Evolutionary conservation across 2,329 filamentous ascomycete genomes (phyloP).

Genomic region (Fusarium torulosum): DNA sequence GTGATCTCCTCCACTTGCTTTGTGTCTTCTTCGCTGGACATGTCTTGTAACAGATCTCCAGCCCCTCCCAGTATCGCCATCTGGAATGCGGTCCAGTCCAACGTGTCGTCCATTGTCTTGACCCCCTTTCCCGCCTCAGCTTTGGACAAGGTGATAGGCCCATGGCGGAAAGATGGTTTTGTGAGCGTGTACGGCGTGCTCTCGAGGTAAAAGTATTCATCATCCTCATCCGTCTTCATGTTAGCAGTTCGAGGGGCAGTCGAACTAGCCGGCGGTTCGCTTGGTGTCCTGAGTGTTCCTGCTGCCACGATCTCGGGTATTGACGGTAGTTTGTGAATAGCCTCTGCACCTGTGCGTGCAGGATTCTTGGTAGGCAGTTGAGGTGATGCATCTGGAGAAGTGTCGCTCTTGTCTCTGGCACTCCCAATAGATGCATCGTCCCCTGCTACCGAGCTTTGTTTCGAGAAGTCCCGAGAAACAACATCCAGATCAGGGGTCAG

Average conservation of each 20-base stretch:
- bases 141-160: conserved; percentile 65
- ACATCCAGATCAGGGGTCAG: conserved; percentile 41
- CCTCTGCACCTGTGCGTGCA: conserved; percentile 29
- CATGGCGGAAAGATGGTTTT: conserved; percentile 65
- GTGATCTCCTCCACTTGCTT: conserved; percentile 59
- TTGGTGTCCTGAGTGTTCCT: conserved; percentile 15
- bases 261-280: conserved; percentile 11
- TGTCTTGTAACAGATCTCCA: conserved; percentile 63
- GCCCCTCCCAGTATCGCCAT: conserved; percentile 72
- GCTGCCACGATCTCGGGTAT: conserved; percentile 45
- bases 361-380: conserved; percentile 43
- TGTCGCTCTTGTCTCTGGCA: conserved; percentile 11
- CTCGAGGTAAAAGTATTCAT: conserved; percentile 62
- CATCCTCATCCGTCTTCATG: conserved; percentile 52
- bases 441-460: conserved; percentile 2
- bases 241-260: conserved; percentile 8
- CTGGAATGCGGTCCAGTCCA: conserved; percentile 75
- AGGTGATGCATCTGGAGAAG: conserved; percentile 9
- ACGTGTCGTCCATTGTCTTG: conserved; percentile 60
- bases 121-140: conserved; percentile 56
- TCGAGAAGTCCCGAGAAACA: conserved; percentile 45
- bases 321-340: conserved; percentile 37
- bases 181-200: conserved; percentile 64
- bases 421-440: conserved; percentile 18
- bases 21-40: conserved; percentile 59